Evolutionary conservation across 805 yeast species (phyloP), one percentile per base, ranked within the genome.

Genomic region (Naumovozyma castellii): DNA sequence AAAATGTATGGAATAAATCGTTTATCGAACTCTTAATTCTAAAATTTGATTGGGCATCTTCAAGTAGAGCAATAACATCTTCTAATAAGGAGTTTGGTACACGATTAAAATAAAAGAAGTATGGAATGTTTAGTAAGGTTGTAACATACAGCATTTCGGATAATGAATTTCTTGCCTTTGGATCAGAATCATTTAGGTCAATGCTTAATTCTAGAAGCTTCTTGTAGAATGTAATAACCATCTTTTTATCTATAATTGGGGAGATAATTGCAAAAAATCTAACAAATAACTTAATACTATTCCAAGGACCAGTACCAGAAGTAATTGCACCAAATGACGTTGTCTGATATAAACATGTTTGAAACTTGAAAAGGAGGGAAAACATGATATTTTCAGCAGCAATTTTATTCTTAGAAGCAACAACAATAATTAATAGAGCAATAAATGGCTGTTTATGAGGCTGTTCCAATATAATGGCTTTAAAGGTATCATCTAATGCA

Each of bases 401-500:
- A 25, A 70, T 61, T 20, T 72, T 67, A 56, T 74, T 74, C 43
- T 71, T 72, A 18, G 79, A 66, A 59, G 78, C 77, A 37, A 83
- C 74, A 16, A 76, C 62, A 47, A 78, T 69, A 5, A 85, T 59
- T 45, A 84, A 66, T 8, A 77, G 75, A 18, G 83, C 71, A 38
- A 87, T 56, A 18, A 76, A 69, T 13, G 77, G 73, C 41, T 80
- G 72, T 57, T 86, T 90, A 47, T 86, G 94, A 0, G 97, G 97
- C 59, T 87, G 95, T 57, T 90, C 97, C 28, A 73, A 62, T 9
- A 80, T 68, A 32, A 82, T 69, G 2, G 92, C 82, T 40, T 70
- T 69, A 15, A 85, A 49, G 1, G 81, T 80, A 36, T 71, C 67
- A 41, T 82, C 60, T 10, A 83, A 62, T 2, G 78, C 72, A 18